Base-by-base conservation (phyloP, 495 filamentous ascomycete genomes). In the Jackrogersella multiformis region DNA sequence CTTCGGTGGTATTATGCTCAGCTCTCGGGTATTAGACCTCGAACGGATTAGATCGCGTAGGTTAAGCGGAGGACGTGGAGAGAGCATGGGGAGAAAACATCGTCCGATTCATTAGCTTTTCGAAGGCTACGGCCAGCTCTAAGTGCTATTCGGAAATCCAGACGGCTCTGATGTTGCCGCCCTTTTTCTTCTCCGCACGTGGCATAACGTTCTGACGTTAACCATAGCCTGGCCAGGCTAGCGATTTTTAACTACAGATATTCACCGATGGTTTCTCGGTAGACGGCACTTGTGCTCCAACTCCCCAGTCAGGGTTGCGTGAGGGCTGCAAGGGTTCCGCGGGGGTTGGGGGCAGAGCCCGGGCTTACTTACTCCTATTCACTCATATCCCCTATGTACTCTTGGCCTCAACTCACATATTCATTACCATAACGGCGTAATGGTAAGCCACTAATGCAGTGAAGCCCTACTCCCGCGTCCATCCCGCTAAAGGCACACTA, bases 381-480 rank as follows among this genome's bases (percentile, higher is more conserved):
- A 48, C 45, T 15, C 4, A 2, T n/a, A 8, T 16, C 13, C 8
- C 1, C 13, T 5, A 45, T 8, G 39, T 32, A 52, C 30, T 26
- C 13, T 12, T 48, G 28, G 13, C 23, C 45, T 30, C 32, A 13
- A 57, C 26, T 36, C 16, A 4, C 15, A 13, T 56, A 21, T 42
- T 46, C 42, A n/a, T 21, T 5, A 30, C 30, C 18, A 35, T n/a
- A 16, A 30, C 49, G 30, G n/a, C 38, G 12, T 32, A 18, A 55
- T 45, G 49, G 13, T 39, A 52, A 62, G 53, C 58, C 52, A 12
- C 65, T 68, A 68, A 64, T 64, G 53, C 61, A 57, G 24, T 45
- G 59, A 49, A 68, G 57, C 42, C 44, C 30, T 57, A 28, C 8
- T 34, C n/a, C 53, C 57, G 52, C 52, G 45, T 61, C 28, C 53